phyloP scores from a whole-genome alignment of 345 rosid genomes.

The Clausena lansium region DNA sequence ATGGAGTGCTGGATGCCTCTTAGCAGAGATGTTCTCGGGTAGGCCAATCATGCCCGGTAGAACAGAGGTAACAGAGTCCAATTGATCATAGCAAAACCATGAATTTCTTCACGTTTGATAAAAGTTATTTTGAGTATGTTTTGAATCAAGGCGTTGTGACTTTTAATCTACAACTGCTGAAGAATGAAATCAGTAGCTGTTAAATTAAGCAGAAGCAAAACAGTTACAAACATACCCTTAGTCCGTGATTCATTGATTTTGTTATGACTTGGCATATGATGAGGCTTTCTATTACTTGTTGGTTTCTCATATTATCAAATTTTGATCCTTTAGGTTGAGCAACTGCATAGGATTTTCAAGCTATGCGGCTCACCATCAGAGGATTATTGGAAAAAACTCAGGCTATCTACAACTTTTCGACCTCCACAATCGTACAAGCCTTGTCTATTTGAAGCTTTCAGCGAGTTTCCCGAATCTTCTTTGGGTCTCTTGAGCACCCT shows the following conservation, averaged over 20 bases:
- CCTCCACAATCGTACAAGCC: slow-evolving; percentile 48
- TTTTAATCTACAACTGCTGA: no score
- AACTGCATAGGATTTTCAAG: slow-evolving; percentile 78
- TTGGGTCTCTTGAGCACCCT: slow-evolving; percentile 52
- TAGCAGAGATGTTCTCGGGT: slow-evolving; percentile 62
- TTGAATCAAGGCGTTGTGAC: not conserved
- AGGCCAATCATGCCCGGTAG: slow-evolving; percentile 60
- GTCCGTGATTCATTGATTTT: not conserved
- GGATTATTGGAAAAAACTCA: slow-evolving; percentile 79
- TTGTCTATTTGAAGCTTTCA: slow-evolving; percentile 33
- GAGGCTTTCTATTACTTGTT: not conserved
- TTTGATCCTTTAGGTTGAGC: slow-evolving; percentile 61
- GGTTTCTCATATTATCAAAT: slow-evolving; percentile 2
- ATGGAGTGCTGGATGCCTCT: slow-evolving; percentile 71
- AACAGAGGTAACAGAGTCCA: slow-evolving; percentile 41
- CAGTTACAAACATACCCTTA: not conserved
- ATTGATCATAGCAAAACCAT: not conserved
- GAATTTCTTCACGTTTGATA: not conserved
- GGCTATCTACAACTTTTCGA: slow-evolving; percentile 55
- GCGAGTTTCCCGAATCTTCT: slow-evolving; percentile 46
- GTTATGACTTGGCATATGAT: not conserved
- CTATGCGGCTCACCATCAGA: slow-evolving; percentile 88
- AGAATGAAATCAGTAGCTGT: not conserved
- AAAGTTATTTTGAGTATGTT: not conserved
- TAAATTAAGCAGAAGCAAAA: no score